These are phyloP conservation scores for Luzula sylvatica DNA, from an alignment of 176 grass and related monocot species.

Conservation along the genomic window DNA sequence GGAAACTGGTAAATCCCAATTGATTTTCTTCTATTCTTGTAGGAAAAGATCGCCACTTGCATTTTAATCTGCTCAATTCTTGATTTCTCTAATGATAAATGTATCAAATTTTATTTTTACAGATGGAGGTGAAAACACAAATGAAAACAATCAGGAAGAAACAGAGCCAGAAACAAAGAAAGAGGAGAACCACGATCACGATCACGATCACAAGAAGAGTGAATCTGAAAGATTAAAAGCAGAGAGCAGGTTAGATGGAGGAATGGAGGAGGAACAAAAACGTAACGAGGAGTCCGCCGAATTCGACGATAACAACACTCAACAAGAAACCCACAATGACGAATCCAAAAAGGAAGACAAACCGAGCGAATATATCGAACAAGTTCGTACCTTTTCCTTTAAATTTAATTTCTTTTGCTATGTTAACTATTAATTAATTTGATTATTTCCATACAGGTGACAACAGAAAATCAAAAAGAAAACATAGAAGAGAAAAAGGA, in stretches of 20 bases:
- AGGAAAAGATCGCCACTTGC: not conserved
- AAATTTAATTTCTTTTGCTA: too few relatives aligned
- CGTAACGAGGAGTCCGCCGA: slow-evolving; percentile 29
- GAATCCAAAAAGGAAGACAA: slow-evolving; percentile 32
- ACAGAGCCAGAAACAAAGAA: slow-evolving; percentile 5
- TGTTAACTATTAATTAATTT: too few relatives aligned
- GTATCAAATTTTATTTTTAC: not conserved
- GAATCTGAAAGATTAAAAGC: slow-evolving; percentile 24
- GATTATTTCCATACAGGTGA: slow-evolving; percentile 11
- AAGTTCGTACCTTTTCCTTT: not conserved
- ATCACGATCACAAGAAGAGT: slow-evolving; percentile 1
- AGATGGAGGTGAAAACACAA: slow-evolving; percentile 14
- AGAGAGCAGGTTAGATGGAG: slow-evolving; percentile 62
- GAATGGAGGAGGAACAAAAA: slow-evolving; percentile 51
- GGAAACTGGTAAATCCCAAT: slow-evolving; percentile 4
- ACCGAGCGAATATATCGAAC: slow-evolving; percentile 26
- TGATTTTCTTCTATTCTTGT: not conserved
- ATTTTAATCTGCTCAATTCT: not conserved
- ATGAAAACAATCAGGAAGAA: slow-evolving; percentile 7
- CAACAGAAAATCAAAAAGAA: slow-evolving; percentile 20
- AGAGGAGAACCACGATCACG: not conserved
- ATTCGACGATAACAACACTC: not conserved
- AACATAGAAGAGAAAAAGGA: slow-evolving; percentile 7
- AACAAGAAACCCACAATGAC: slow-evolving; percentile 1
- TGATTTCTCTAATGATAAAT: not conserved